Percentiles rank a stretch among this genome's conserved stretches.
Conservation (phyloP, 306 rosid species). For the Herpetospermum pedunculosum region DNA sequence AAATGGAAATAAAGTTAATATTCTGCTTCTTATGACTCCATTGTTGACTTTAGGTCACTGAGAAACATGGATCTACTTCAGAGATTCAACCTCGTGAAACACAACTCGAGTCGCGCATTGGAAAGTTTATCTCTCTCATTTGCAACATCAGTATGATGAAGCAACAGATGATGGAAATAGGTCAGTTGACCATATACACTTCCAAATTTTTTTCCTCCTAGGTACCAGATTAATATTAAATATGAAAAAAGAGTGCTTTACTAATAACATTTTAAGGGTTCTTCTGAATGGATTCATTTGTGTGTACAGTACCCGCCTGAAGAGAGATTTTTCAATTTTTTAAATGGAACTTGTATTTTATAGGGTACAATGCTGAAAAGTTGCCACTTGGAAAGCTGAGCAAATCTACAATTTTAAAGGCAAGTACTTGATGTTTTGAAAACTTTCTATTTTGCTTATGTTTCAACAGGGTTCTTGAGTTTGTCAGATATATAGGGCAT, state of each 20-base stretch:
- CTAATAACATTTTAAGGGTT: neutral
- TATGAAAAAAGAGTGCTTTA: neutral
- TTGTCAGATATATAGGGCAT: neutral
- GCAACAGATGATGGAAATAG: slow-evolving; percentile 99
- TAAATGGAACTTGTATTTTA: neutral
- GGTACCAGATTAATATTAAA: neutral
- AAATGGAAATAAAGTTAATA: neutral
- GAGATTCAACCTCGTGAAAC: slow-evolving; percentile 52
- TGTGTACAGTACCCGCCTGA: neutral
- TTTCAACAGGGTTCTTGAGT: neutral
- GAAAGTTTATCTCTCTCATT: slow-evolving; percentile 77
- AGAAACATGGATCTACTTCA: slow-evolving; percentile 21
- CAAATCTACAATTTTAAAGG: slow-evolving; percentile 86
- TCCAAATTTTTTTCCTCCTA: neutral
- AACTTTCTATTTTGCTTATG: slow-evolving; percentile 5
- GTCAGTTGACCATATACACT: slow-evolving; percentile 29
- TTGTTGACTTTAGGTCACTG: slow-evolving; percentile 37
- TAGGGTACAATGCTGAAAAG: slow-evolving; percentile 93
- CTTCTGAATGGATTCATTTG: neutral
- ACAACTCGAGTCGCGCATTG: slow-evolving; percentile 58
- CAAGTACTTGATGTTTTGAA: slow-evolving; percentile 13
- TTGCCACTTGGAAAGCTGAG: slow-evolving; percentile 94
- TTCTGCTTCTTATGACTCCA: slow-evolving; percentile 15
- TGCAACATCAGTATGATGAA: slow-evolving; percentile 93
- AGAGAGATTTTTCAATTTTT: neutral